Percentiles rank a stretch among this genome's conserved stretches.
These are phyloP conservation scores for Persicaria tinctoria DNA, from an alignment of 148 eudicot species.

Conservation along the genomic window DNA sequence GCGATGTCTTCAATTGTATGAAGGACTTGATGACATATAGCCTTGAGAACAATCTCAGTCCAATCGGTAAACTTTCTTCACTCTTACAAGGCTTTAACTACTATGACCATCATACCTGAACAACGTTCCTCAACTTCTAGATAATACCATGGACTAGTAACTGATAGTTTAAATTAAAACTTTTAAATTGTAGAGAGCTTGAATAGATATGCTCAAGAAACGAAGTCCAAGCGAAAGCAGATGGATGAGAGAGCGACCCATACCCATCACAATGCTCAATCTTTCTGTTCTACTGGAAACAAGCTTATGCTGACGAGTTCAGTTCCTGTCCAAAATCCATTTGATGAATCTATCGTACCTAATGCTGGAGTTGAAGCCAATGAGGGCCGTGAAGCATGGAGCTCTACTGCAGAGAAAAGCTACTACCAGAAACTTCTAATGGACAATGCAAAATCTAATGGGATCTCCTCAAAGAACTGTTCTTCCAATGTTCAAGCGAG, in stretches of 20 bases:
- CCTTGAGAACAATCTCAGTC: slow-evolving; percentile 28
- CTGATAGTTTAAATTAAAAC: not conserved
- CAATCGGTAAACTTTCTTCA: slow-evolving; percentile 36
- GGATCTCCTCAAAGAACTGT: not conserved
- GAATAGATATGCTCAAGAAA: slow-evolving; percentile 10
- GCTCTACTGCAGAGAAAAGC: not conserved
- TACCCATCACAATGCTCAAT: slow-evolving; percentile 1
- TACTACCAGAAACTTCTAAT: not conserved
- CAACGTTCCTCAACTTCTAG: not conserved
- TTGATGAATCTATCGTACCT: not conserved
- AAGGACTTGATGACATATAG: slow-evolving; percentile 42
- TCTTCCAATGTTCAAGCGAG: not conserved
- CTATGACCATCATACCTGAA: not conserved
- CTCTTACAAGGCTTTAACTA: not conserved
- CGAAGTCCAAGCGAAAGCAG: not conserved
- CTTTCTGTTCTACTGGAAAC: not conserved
- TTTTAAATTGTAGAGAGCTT: not conserved
- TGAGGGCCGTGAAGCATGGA: not conserved
- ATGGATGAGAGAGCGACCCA: not conserved
- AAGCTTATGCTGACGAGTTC: not conserved
- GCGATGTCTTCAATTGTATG: slow-evolving; percentile 38
- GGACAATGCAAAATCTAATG: not conserved
- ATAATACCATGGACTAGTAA: not conserved
- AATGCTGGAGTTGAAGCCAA: not conserved
- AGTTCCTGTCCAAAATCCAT: not conserved